These are phyloP conservation scores for Cyberlindnera maclurae DNA, from an alignment of 805 yeast genomes.

Conservation along the genomic window DNA sequence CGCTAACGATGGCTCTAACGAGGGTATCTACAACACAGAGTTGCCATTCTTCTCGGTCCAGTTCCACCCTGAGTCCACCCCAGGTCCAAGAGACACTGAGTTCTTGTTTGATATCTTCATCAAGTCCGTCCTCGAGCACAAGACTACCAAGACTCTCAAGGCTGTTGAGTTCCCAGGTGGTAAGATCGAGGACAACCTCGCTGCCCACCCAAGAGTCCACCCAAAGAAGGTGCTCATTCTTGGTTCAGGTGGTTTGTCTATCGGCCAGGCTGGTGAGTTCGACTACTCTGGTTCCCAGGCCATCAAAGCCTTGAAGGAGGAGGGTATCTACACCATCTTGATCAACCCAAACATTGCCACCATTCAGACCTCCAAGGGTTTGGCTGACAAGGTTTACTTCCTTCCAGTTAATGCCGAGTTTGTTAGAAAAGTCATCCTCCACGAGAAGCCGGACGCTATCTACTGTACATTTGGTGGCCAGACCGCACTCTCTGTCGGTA, in stretches of 20 bases:
- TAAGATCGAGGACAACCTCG: constrained; percentile 58
- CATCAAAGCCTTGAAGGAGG: constrained; percentile 95
- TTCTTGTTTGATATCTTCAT: constrained; percentile 92
- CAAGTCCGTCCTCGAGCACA: constrained; percentile 61
- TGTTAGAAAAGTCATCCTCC: constrained; percentile 88
- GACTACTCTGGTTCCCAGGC: constrained; percentile 99
- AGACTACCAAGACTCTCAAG: constrained; percentile 47
- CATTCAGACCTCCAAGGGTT: constrained; percentile 94
- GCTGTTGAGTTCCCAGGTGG: constrained; percentile 93
- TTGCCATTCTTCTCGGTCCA: constrained; percentile 95
- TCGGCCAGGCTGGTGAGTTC: constrained; percentile 99
- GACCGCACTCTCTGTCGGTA: constrained; percentile 95
- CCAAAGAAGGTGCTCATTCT: constrained; percentile 89
- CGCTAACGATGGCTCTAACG: constrained; percentile 95
- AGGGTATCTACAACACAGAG: constrained; percentile 89
- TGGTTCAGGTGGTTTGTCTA: constrained; percentile 97
- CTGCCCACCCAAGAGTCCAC: constrained; percentile 68
- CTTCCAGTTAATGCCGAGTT: constrained; percentile 97
- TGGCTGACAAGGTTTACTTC: constrained; percentile 97
- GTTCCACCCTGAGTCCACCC: constrained; percentile 98
- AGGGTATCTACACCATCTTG: constrained; percentile 91
- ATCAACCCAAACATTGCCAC: constrained; percentile 98
- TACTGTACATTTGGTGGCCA: constrained; percentile 98
- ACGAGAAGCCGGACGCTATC: constrained; percentile 95
- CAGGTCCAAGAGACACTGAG: constrained; percentile 99